These are phyloP conservation scores for Beauveria caledonica DNA, from an alignment of 2,329 filamentous ascomycete genomes.

Conservation along the genomic window DNA sequence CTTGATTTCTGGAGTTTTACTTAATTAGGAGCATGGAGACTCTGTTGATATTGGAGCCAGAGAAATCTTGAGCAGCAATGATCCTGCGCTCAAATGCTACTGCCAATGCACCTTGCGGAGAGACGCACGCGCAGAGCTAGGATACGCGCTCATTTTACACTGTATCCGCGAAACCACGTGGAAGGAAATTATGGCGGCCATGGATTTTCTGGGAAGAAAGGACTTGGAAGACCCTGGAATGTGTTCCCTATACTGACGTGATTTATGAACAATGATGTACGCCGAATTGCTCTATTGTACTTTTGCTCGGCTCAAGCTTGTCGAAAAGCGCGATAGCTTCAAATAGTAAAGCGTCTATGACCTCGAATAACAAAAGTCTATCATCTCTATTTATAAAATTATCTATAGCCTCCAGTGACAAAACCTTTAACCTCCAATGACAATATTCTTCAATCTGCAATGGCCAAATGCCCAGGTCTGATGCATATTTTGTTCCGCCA, in stretches of 20 bases:
- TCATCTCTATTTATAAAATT: background rate
- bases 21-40: conserved; percentile 21
- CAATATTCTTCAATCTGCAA: background rate
- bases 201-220: conserved; percentile 20
- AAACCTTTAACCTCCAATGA: background rate
- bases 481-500: background rate
- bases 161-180: conserved; percentile 20
- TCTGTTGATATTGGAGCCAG: conserved; percentile 18
- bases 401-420: background rate
- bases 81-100: conserved; percentile 22
- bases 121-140: conserved; percentile 16
- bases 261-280: background rate
- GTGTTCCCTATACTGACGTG: conserved; percentile 2
- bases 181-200: conserved; percentile 21
- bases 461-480: background rate
- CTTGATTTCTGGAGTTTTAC: conserved; percentile 28
- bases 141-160: conserved; percentile 15
- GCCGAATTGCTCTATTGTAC: background rate
- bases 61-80: conserved; percentile 17
- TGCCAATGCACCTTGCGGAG: conserved; percentile 22
- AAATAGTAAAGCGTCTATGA: background rate
- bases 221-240: conserved; percentile 20
- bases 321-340: background rate
- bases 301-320: conserved; percentile 1
- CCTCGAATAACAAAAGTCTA: background rate